phyloP scores from a whole-genome alignment of 2,329 filamentous ascomycete genomes.

The Sporothrix protearum region DNA sequence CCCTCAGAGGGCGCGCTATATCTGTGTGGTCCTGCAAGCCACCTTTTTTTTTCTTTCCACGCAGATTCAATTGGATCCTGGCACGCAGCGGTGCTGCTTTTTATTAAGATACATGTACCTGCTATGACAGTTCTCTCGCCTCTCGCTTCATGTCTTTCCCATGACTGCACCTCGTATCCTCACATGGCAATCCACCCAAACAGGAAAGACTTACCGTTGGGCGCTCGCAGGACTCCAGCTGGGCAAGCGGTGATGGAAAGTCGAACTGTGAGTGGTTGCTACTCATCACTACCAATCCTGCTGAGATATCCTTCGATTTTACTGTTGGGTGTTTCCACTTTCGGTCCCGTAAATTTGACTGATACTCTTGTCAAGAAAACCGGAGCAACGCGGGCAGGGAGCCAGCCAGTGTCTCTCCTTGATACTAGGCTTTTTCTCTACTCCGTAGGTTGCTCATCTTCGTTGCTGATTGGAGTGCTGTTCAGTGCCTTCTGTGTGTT shows the following conservation, averaged over 20 bases:
- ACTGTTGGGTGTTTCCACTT: not conserved
- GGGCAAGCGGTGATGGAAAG: not conserved
- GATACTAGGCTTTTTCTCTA: not conserved
- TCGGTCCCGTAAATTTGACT: not conserved
- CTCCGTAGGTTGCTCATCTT: not conserved
- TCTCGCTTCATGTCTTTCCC: not conserved
- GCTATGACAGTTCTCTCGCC: not conserved
- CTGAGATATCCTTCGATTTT: not conserved
- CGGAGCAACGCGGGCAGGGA: not conserved
- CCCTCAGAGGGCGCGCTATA: not conserved
- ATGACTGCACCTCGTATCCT: not conserved
- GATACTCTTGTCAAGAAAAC: not conserved
- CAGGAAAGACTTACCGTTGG: not conserved
- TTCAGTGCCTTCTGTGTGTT: not conserved
- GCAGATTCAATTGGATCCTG: not conserved
- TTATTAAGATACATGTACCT: no score
- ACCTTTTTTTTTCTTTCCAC: not conserved
- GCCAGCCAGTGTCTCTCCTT: not conserved
- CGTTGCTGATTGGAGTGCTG: not conserved
- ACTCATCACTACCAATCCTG: not conserved
- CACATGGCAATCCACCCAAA: not conserved
- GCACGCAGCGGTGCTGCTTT: not conserved
- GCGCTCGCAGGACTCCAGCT: not conserved
- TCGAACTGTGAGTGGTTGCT: not conserved
- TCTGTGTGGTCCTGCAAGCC: not conserved